phyloP scores from a whole-genome alignment of 352 stramenopile species.

The Blastocystis sp. region DNA sequence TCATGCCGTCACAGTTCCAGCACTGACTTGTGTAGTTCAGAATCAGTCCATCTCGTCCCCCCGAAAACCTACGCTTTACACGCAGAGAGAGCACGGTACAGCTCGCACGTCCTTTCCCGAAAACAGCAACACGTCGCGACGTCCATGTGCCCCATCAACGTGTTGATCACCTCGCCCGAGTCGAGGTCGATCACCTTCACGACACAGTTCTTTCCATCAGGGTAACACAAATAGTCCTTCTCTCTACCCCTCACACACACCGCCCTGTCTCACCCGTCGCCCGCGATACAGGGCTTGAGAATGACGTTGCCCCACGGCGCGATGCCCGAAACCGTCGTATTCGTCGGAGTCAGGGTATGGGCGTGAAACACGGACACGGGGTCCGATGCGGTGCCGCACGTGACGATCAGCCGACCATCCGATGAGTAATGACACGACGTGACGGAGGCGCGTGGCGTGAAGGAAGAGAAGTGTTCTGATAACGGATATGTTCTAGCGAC shows the following conservation, averaged over 20 bases:
- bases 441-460: background rate
- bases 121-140: constrained; percentile 52
- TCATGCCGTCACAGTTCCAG: constrained; percentile 14
- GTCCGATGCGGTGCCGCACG: background rate
- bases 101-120: background rate
- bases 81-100: background rate
- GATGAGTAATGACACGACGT: constrained; percentile 23
- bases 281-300: constrained; percentile 23
- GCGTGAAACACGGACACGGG: constrained; percentile 8
- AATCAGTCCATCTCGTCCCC: constrained; percentile 55
- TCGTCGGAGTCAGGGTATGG: background rate
- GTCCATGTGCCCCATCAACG: constrained; percentile 28
- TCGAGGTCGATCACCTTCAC: constrained; percentile 10
- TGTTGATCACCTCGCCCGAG: constrained; percentile 8
- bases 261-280: background rate
- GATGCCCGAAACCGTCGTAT: background rate
- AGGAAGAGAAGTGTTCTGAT: no score
- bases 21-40: background rate
- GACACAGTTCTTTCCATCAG: constrained; percentile 1
- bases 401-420: background rate
- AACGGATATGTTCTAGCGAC: no score
- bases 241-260: background rate
- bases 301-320: constrained; percentile 32
- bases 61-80: constrained; percentile 23
- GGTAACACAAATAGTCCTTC: constrained; percentile 29